Evolutionary conservation across 1,284 basidiomycete species (phyloP), one percentile per base, ranked within the genome.

Genomic region (Cryptococcus sp.): DNA sequence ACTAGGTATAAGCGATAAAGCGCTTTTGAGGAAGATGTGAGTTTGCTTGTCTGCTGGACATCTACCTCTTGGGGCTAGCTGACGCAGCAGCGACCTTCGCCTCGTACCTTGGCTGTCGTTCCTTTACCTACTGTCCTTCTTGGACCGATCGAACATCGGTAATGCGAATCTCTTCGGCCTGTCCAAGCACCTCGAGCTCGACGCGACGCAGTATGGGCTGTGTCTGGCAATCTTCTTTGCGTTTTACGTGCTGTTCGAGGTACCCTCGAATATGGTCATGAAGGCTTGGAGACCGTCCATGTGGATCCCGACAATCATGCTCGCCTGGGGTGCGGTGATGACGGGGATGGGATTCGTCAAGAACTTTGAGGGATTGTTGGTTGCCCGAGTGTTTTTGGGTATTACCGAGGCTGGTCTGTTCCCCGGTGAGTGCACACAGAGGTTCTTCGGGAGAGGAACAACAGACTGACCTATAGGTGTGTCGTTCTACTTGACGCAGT

Each of bases 141-240:
- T 85, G 57, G 87, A 89, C 71, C 79, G 87, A 49, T 83, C 85
- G 35, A 86, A 84, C 22, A 85, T 89, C 57, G 87, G 57, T 33
- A 88, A 88, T 68, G 82, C 83, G 22, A 81, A 81, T 73, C 81
- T 85, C 22, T 60, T 59, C 57, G 52, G 75, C 9, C 52, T 62
- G 33, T 51, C 62, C 25, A 36, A 39, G 31, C 37, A 56, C 44
- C 48, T 60, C 21, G 28, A 49, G 23, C 66, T 75, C 7, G 49
- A 54, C 14, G 51, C 37, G 33, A 56, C 48, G n/a, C 31, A 65
- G 43, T 62, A 62, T 32, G 52, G 51, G 12, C 45, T 52, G 0
- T 64, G 59, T 48, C 41, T 64, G 11, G 57, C 60, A 19, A 48
- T 58, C 14, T 82, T 82, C 71, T 83, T 86, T 59, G 75, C 82